Base-by-base conservation (phyloP, 805 yeast genomes). In the Candida adriatica region DNA sequence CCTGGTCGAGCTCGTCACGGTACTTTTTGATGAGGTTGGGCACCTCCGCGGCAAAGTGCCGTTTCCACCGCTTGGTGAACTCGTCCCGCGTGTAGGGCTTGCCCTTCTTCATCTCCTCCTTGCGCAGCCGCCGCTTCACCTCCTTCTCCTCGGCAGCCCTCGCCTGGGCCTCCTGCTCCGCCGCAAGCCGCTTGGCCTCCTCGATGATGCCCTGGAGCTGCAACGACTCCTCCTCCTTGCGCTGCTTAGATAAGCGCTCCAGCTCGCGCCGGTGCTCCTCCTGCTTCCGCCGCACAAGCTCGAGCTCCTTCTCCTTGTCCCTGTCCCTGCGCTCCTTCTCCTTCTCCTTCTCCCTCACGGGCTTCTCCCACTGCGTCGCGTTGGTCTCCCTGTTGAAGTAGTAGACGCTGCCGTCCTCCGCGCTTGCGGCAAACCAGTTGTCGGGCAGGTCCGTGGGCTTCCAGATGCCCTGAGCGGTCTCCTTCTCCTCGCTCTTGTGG, bases 1-100 rank as follows among this genome's bases (percentile, higher is more conserved):
- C 94, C 36, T 74, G 76, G 5, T 86, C 87, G 15, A 90, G 63
- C 33, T 75, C 77, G 3, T 63, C 51, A 42, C 74, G 79, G 53
- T 80, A 74, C 43, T 72, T 73, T 42, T 76, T 75, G 33, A 88
- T 64, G 49, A 82, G 56, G 47, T 87, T 86, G 8, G 96, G 96
- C 8, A 90, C 82, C 44, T 73, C 64, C 11, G 66, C 58, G 2
- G 96, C 96, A 51, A 90, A 74, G 29, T 53, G 54, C 18, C 44
- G 53, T 25, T 51, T 51, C 70, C 70, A 65, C 24, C 49, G 46
- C 34, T 46, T 51, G 29, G 51, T 57, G 26, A 50, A 22, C 29
- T 41, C 40, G 24, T 35, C 42, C 14, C 28, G 29, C 10, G 11
- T 11, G 18, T 28, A 27, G 13, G 32, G 22, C n/a, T 7, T 26